Percentiles rank a stretch among this genome's conserved stretches.
These are phyloP conservation scores for Endotrypanum monterogeii DNA, from an alignment of 208 protist genomes.

Conservation along the genomic window DNA sequence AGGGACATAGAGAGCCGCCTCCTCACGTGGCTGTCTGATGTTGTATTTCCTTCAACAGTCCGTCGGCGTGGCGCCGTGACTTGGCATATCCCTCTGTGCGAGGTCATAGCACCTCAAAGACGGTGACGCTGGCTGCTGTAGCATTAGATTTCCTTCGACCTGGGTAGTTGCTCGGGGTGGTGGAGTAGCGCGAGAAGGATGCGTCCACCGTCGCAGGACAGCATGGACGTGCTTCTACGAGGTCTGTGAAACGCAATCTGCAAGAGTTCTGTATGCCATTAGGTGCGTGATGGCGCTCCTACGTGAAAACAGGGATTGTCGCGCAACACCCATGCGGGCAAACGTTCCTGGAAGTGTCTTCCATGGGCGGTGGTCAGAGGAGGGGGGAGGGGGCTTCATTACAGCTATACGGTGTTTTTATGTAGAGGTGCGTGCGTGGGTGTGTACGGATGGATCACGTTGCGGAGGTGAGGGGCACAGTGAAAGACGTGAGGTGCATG, in stretches of 20 bases:
- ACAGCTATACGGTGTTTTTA: no score
- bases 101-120: neutral
- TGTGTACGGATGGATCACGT: no score
- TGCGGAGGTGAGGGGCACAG: no score
- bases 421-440: no score
- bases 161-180: constrained; percentile 37
- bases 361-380: no score
- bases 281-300: no score
- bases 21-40: constrained; percentile 4
- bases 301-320: no score
- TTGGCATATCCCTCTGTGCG: constrained; percentile 33
- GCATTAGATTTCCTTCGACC: constrained; percentile 21
- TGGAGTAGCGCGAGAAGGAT: constrained; percentile 37
- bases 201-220: constrained; percentile 14
- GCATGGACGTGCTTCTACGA: constrained; percentile 46
- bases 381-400: no score
- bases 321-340: no score
- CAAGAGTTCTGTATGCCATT: no score
- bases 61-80: constrained; percentile 13
- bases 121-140: neutral
- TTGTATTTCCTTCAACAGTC: neutral
- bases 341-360: no score
- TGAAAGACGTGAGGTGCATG: no score
- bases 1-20: neutral
- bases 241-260: constrained; percentile 49